Evolutionary conservation across 2,329 filamentous ascomycete species (phyloP), one percentile per base, ranked within the genome.

Genomic region (Diaporthe vaccinii): DNA sequence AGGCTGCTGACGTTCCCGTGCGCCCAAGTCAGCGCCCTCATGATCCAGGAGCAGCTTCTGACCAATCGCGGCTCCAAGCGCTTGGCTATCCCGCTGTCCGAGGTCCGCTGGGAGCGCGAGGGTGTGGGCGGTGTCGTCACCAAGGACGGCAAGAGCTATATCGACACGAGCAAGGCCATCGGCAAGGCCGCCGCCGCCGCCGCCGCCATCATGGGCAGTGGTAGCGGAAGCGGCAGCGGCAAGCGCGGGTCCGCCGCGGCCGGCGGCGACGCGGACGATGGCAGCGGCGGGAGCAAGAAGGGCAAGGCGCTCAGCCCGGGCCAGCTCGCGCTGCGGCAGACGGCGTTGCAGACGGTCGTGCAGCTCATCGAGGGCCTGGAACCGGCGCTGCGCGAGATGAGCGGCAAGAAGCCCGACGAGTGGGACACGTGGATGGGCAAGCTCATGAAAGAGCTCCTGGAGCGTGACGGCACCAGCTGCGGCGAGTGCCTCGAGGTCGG

Each of bases 401-500:
- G 94, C 80, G 94, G 93, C 20, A 98, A 98, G 87, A 95, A 93
- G 80, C 91, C 94, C 81, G 95, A 98, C 79, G 96, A 98, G 85
- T 98, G 95, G 95, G 94, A 97, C 82, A 88, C 91, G 57, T 98
- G 96, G 96, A 91, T 94, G 85, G 92, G 93, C 55, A 94, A 93
- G 83, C 94, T 98, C 93, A 96, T 95, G 89, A 90, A 91, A 62
- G 93, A 97, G 83, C 84, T 98, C 80, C 89, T 98, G 81, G 92
- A 93, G 82, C 93, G 96, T 76, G 92, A 92, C 73, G 94, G 94
- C 28, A 93, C 94, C 25, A 92, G 91, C 65, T 95, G 92, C 86
- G 95, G 96, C 65, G 96, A 98, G 84, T 98, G 95, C 83, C 85
- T 98, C 28, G 95, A 91, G 80, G 91, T 95, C 78, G 94, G 96